Percentiles rank a stretch among this genome's conserved stretches.
phyloP scores from a whole-genome alignment of 108 stramenopile genomes.

The Nitzschia sp. region DNA sequence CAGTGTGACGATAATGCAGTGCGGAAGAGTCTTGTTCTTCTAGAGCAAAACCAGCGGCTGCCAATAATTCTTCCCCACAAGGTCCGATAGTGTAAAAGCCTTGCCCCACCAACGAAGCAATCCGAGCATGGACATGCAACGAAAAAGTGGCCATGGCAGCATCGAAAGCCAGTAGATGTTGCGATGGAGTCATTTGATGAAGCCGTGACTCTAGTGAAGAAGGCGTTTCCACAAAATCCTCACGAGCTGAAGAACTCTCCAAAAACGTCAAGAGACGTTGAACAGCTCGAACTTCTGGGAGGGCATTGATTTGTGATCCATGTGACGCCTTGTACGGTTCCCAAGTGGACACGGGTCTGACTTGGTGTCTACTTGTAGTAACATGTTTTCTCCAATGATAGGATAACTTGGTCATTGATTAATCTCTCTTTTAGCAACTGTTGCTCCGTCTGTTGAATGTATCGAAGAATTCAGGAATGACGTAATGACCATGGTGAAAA shows the following conservation, averaged over 20 bases:
- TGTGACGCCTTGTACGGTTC: constrained; percentile 7
- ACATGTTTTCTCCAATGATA: no score
- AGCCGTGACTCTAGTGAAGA: neutral
- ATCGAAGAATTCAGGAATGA: neutral
- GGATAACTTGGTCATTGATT: no score
- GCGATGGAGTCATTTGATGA: neutral
- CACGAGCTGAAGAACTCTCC: neutral
- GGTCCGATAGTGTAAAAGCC: constrained; percentile 92
- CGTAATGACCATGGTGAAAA: neutral
- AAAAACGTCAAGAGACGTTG: constrained; percentile 16
- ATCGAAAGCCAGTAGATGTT: constrained; percentile 40
- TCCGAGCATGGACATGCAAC: constrained; percentile 77
- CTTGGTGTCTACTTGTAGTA: no score
- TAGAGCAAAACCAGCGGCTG: constrained; percentile 49
- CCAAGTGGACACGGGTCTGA: neutral
- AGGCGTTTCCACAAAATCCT: neutral
- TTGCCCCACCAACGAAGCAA: constrained; percentile 70
- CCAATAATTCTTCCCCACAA: constrained; percentile 81
- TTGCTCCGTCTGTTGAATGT: neutral
- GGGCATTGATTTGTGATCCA: constrained; percentile 17
- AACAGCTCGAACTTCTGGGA: constrained; percentile 28
- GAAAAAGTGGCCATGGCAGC: constrained; percentile 74
- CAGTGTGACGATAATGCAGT: constrained; percentile 83
- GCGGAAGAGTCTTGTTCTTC: constrained; percentile 60
- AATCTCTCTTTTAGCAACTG: no score